Evolutionary conservation across 495 filamentous ascomycete genomes (phyloP), one percentile per base, ranked within the genome.

Genomic region (Sabuloglossum arenarium): DNA sequence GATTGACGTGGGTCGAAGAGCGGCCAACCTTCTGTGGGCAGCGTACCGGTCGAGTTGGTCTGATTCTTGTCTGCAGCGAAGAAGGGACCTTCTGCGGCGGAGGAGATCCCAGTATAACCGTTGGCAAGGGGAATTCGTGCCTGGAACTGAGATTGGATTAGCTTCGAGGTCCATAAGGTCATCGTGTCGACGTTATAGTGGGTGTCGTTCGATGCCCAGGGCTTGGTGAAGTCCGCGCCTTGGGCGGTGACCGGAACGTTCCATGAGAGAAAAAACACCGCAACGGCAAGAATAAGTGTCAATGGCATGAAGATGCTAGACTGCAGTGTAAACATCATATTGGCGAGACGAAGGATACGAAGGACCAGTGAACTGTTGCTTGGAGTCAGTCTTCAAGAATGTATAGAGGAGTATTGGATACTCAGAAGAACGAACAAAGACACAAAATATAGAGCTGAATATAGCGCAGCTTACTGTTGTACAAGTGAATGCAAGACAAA

Each of bases 1-100:
- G 80, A 76, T 62, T 85, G 80, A 14, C 85, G 71, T 8, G 71
- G 63, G 47, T 79, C 70, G 67, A 79, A 85, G 16, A 88, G 65
- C 6, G 85, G 85, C 85, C 85, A 89, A 6, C 84, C 85, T 60
- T 78, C 83, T 63, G 81, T 79, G 27, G 45, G 65, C 64, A 23
- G 34, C 30, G 50, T 54, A 6, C 61, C 65, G 51, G 6, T 54
- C 23, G 65, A 31, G 47, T 65, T 60, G 11, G 60, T 66, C 46
- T 64, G 58, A 46, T 65, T 65, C 21, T 58, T 57, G 56, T 85
- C 81, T 12, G 75, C 61, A 58, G 85, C 82, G 62, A 84, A 85
- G 67, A 86, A 85, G 0, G 82, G 82, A 0, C 82, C 82, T 6
- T 71, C 70, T 31, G 75, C 75, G 25, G 82, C 78, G 11, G 85